Conservation (phyloP, 2,329 filamentous ascomycete species). For the Didymella pomorum region DNA sequence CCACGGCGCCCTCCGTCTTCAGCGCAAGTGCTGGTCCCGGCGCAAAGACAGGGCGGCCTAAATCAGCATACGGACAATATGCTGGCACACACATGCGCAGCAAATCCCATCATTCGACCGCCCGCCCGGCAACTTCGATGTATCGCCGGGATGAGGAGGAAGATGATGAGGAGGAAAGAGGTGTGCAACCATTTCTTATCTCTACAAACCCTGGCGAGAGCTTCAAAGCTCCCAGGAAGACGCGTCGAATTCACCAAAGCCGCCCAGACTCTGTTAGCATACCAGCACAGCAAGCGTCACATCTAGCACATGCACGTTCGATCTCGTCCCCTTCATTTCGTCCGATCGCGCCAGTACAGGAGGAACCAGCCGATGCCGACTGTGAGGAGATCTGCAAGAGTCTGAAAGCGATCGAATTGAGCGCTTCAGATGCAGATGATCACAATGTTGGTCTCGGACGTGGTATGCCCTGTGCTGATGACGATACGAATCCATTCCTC, state of each 20-base stretch:
- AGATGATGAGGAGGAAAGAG: slow-evolving; percentile 53
- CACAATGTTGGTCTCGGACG: slow-evolving; percentile 33
- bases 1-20: slow-evolving; percentile 57
- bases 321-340: slow-evolving; percentile 39
- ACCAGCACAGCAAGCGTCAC: slow-evolving; percentile 25
- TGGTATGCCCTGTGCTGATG: slow-evolving; percentile 40
- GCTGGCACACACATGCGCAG: slow-evolving; percentile 52
- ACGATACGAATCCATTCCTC: slow-evolving; percentile 35
- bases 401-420: slow-evolving; percentile 39
- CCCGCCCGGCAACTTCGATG: slow-evolving; percentile 52
- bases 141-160: slow-evolving; percentile 53
- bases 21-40: slow-evolving; percentile 63
- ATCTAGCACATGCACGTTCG: slow-evolving; percentile 28
- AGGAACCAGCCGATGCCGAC: slow-evolving; percentile 42
- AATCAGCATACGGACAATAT: slow-evolving; percentile 55
- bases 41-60: slow-evolving; percentile 58
- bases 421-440: slow-evolving; percentile 30
- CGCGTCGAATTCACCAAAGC: slow-evolving; percentile 26
- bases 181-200: slow-evolving; percentile 54
- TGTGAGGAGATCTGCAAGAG: slow-evolving; percentile 37
- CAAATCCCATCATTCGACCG: slow-evolving; percentile 56
- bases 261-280: slow-evolving; percentile 31
- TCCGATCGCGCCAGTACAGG: slow-evolving; percentile 36
- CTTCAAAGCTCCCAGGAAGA: slow-evolving; percentile 44
- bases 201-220: slow-evolving; percentile 44